Percentiles rank a stretch among this genome's conserved stretches.
Conservation (phyloP, 108 stramenopile genomes). For the Epipyxis sp. region DNA sequence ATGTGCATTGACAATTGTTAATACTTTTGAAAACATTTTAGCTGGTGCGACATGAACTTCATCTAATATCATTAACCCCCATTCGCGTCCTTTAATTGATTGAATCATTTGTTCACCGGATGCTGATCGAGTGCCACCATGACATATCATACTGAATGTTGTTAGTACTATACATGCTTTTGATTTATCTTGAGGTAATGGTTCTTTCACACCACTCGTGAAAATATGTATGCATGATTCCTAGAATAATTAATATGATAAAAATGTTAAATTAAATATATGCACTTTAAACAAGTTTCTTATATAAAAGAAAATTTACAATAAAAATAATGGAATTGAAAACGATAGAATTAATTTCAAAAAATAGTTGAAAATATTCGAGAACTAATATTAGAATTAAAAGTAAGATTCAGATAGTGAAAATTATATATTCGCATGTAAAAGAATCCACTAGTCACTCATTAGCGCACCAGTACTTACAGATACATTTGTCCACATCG, state of each 20-base stretch:
- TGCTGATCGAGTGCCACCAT: slow-evolving; percentile 75
- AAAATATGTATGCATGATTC: slow-evolving; percentile 81
- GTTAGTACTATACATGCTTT: slow-evolving; percentile 83
- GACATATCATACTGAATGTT: slow-evolving; percentile 96
- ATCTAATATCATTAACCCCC: slow-evolving; percentile 97
- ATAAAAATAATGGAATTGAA: too few species aligned
- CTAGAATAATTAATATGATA: too few species aligned
- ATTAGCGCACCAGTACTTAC: too few species aligned
- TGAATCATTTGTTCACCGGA: slow-evolving; percentile 81
- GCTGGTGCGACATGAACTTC: slow-evolving; percentile 96
- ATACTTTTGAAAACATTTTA: slow-evolving; percentile 83
- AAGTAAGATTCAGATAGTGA: too few species aligned
- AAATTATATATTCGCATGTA: too few species aligned
- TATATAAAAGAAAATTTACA: too few species aligned
- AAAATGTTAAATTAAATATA: too few species aligned
- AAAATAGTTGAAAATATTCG: slow-evolving; percentile 33
- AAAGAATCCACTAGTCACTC: too few species aligned
- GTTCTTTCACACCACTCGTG: slow-evolving; percentile 86
- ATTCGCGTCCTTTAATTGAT: slow-evolving; percentile 78
- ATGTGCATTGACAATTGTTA: slow-evolving; percentile 84
- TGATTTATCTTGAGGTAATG: slow-evolving; percentile 67
- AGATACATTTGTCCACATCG: slow-evolving; percentile 27
- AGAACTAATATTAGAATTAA: too few species aligned
- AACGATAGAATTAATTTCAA: too few species aligned
- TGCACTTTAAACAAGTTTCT: too few species aligned